Conservation (phyloP, 768 basidiomycete genomes). For the Infundibulicybe gibba region DNA sequence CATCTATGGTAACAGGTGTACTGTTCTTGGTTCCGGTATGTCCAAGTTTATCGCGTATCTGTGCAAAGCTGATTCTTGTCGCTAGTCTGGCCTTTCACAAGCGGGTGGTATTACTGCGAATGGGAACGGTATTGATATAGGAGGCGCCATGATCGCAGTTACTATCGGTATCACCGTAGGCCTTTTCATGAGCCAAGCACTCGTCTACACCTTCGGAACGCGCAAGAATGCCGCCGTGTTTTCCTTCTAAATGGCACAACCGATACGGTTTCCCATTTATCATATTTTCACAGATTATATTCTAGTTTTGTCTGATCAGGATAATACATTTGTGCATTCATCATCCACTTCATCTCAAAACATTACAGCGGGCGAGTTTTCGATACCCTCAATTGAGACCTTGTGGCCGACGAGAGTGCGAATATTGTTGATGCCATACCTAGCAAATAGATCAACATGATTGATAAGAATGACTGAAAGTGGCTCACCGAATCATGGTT, state of each 20-base stretch:
- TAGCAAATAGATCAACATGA: conserved; percentile 21
- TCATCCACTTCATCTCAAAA: conserved; percentile 46
- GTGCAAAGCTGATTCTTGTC: conserved; percentile 2
- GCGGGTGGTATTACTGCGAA: conserved; percentile 82
- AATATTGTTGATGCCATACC: conserved; percentile 97
- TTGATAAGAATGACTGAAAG: background rate
- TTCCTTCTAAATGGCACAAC: conserved; percentile 54
- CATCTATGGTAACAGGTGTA: conserved; percentile 88
- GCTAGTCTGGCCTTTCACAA: conserved; percentile 79
- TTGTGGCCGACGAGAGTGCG: conserved; percentile 97
- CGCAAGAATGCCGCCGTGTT: conserved; percentile 85
- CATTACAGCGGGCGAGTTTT: conserved; percentile 86
- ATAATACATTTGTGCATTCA: conserved; percentile 4
- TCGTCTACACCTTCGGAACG: conserved; percentile 84
- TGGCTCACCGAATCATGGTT: conserved; percentile 92
- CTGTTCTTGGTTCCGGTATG: conserved; percentile 83
- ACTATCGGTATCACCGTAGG: conserved; percentile 90
- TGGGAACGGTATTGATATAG: conserved; percentile 80
- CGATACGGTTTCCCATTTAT: background rate
- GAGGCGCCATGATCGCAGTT: conserved; percentile 86
- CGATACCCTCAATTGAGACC: conserved; percentile 85
- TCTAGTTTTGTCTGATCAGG: too few relatives aligned
- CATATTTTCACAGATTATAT: too few relatives aligned
- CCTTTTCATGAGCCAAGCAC: conserved; percentile 81
- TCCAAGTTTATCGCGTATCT: conserved; percentile 10